Evolutionary conservation across 805 yeast species (phyloP).

Genomic region (Sporopachydermia lactativora): DNA sequence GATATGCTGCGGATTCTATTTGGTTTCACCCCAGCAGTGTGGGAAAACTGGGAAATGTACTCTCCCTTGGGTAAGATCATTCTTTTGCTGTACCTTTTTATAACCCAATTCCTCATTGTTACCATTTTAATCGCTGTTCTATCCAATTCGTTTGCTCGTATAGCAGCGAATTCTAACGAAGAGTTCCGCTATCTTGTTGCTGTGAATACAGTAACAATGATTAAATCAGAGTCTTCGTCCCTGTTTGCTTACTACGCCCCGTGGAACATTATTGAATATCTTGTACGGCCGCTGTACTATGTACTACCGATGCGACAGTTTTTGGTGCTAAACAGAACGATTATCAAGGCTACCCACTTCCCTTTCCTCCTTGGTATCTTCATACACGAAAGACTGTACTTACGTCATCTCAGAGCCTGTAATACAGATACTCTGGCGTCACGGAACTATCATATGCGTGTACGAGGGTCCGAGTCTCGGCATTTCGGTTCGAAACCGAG

Average conservation of each 20-base stretch:
- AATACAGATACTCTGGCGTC: background rate
- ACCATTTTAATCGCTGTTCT: slow-evolving; percentile 42
- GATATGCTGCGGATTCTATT: slow-evolving; percentile 37
- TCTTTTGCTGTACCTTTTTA: slow-evolving; percentile 35
- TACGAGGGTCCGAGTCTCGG: background rate
- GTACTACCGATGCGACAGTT: slow-evolving; percentile 18
- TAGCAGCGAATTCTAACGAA: slow-evolving; percentile 21
- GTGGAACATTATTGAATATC: slow-evolving; percentile 19
- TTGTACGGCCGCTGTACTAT: slow-evolving; percentile 18
- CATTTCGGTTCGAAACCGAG: too few species aligned
- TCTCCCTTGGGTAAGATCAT: slow-evolving; percentile 32
- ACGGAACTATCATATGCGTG: background rate
- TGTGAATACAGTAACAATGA: slow-evolving; percentile 22
- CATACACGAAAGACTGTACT: slow-evolving; percentile 17
- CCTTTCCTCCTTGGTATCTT: slow-evolving; percentile 21
- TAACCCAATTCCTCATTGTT: slow-evolving; percentile 39
- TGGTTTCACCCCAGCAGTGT: slow-evolving; percentile 47
- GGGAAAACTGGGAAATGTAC: slow-evolving; percentile 39
- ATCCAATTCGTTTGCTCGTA: slow-evolving; percentile 22
- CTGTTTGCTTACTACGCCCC: slow-evolving; percentile 23
- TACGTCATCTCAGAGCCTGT: slow-evolving; percentile 6
- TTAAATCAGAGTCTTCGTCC: slow-evolving; percentile 21
- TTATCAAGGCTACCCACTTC: slow-evolving; percentile 23
- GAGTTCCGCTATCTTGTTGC: slow-evolving; percentile 24
- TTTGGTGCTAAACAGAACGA: slow-evolving; percentile 18